Evolutionary conservation across 78 protist species (phyloP).

Genomic region (Capsaspora owczarzaki): DNA sequence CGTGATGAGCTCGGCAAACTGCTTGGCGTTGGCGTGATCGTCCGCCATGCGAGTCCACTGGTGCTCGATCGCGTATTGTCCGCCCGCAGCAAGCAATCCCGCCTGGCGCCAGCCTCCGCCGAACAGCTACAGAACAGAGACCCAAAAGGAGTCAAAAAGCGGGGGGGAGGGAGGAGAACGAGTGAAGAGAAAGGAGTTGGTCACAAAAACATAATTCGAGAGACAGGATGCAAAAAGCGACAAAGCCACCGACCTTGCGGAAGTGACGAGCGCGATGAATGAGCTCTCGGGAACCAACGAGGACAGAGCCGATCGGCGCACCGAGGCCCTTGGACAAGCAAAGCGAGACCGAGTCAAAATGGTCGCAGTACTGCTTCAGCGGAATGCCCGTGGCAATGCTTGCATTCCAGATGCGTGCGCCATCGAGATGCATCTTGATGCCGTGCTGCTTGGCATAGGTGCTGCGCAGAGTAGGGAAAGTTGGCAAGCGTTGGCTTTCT

Average conservation of each 20-base stretch:
- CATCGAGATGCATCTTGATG: slow-evolving; percentile 45
- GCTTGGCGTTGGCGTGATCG: slow-evolving; percentile 37
- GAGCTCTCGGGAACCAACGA: slow-evolving; percentile 23
- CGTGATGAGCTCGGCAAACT: neutral
- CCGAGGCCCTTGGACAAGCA: slow-evolving; percentile 68
- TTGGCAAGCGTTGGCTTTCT: too few relatives aligned
- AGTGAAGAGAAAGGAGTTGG: too few relatives aligned
- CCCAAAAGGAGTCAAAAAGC: too few relatives aligned
- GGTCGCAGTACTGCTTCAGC: neutral
- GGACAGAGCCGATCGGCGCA: slow-evolving; percentile 61
- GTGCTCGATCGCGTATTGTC: slow-evolving; percentile 24
- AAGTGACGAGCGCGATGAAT: slow-evolving; percentile 20
- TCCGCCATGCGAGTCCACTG: neutral
- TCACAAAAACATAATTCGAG: too few relatives aligned
- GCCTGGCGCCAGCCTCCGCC: slow-evolving; percentile 78
- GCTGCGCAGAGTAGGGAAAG: too few relatives aligned
- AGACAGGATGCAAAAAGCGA: neutral
- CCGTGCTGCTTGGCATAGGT: neutral
- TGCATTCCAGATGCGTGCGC: slow-evolving; percentile 53
- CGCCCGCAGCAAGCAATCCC: slow-evolving; percentile 57
- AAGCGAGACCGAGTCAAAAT: slow-evolving; percentile 18
- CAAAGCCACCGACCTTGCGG: too few relatives aligned
- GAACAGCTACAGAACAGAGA: too few relatives aligned
- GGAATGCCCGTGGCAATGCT: neutral
- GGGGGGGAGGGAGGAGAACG: neutral